These are phyloP conservation scores for Phytophthora rubi DNA, from an alignment of 352 stramenopile species.

Conservation along the genomic window DNA sequence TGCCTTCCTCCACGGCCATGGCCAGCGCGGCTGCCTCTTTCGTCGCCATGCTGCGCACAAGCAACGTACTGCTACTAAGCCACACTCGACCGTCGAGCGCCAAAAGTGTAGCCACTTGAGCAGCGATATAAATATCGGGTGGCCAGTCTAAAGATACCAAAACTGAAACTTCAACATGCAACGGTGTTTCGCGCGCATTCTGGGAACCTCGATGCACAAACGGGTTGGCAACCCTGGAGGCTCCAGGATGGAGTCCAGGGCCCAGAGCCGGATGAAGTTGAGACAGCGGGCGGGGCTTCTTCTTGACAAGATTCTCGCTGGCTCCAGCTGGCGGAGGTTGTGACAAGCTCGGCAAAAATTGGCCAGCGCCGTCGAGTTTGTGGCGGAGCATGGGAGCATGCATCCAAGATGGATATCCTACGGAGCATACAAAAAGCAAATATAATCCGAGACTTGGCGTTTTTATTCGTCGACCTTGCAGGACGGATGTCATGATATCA, in stretches of 20 bases:
- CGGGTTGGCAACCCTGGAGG: neutral
- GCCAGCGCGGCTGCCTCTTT: constrained; percentile 24
- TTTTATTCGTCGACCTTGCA: constrained; percentile 1
- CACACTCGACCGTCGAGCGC: neutral
- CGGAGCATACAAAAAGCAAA: neutral
- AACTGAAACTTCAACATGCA: constrained; percentile 8
- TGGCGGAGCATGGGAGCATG: constrained; percentile 5
- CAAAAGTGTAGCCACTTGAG: constrained; percentile 10
- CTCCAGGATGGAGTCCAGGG: neutral
- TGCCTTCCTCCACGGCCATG: constrained; percentile 40
- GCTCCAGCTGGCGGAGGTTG: constrained; percentile 20
- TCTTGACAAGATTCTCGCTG: neutral
- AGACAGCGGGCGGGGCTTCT: constrained; percentile 10
- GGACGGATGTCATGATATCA: neutral
- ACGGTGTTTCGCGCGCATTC: constrained; percentile 1
- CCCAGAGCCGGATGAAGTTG: constrained; percentile 13
- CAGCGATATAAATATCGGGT: constrained; percentile 39
- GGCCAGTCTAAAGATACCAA: constrained; percentile 11
- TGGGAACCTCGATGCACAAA: constrained; percentile 12
- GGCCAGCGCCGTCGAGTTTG: constrained; percentile 18
- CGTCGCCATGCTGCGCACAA: constrained; percentile 16
- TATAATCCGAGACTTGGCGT: neutral
- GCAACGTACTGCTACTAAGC: neutral
- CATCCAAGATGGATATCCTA: constrained; percentile 1
- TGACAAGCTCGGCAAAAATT: constrained; percentile 35